phyloP scores from a whole-genome alignment of 2,329 filamentous ascomycete species.

The Xylaria sp. region DNA sequence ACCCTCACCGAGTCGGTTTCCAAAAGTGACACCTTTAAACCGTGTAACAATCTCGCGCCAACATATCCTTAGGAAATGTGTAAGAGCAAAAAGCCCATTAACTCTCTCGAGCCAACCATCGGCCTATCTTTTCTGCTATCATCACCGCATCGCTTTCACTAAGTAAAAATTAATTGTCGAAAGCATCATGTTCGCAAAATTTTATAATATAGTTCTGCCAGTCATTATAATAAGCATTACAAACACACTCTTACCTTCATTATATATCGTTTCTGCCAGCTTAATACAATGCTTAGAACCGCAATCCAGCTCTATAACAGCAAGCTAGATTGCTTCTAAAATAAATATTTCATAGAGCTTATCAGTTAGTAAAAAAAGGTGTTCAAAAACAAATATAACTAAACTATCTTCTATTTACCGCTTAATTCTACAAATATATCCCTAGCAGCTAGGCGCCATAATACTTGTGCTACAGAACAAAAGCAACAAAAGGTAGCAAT shows the following conservation, averaged over 20 bases:
- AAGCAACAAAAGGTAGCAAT: background rate
- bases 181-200: background rate
- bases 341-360: slow-evolving; percentile 2
- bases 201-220: background rate
- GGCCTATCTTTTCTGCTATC: background rate
- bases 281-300: background rate
- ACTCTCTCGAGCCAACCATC: background rate
- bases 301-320: background rate
- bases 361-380: background rate
- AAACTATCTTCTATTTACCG: background rate
- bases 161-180: background rate
- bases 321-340: background rate
- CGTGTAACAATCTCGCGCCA: too few species aligned
- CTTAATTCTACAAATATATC: background rate
- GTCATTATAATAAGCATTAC: slow-evolving; percentile 6
- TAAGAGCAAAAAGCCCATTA: slow-evolving; percentile 6
- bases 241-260: background rate
- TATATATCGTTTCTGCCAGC: background rate
- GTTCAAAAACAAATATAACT: background rate
- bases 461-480: background rate
- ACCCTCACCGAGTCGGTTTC: too few species aligned
- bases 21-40: too few species aligned
- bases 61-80: background rate
- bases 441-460: background rate
- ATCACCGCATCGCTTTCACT: background rate